Conservation (phyloP, 2,329 filamentous ascomycete species). For the Verticillium dahliae region DNA sequence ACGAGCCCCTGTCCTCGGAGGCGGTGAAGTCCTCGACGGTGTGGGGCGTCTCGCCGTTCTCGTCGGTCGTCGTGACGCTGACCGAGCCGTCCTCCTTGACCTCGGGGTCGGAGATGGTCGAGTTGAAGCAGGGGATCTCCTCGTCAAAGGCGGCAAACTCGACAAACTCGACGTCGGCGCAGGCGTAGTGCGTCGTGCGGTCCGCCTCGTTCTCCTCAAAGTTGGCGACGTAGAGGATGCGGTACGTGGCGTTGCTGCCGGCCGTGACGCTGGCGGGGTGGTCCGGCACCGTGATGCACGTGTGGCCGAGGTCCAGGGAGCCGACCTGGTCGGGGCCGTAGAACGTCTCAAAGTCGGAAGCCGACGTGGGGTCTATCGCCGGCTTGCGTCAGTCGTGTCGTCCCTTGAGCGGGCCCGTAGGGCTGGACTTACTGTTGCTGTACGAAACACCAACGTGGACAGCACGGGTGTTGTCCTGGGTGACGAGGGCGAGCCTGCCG, state of each 20-base stretch:
- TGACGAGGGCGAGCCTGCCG: constrained; percentile 47
- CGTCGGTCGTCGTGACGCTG: constrained; percentile 10
- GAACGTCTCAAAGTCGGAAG: constrained; percentile 32
- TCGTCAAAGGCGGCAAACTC: constrained; percentile 23
- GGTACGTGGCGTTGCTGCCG: constrained; percentile 40
- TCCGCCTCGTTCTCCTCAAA: constrained; percentile 29
- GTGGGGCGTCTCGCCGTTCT: constrained; percentile 8
- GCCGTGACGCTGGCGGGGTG: constrained; percentile 24
- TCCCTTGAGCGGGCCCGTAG: not conserved
- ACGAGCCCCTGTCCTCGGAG: constrained; percentile 14
- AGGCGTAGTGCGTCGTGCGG: constrained; percentile 41
- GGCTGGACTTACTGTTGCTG: constrained; percentile 30
- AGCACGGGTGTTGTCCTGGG: constrained; percentile 50
- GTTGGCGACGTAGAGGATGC: constrained; percentile 39
- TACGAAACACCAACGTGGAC: constrained; percentile 49
- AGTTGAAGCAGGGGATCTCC: constrained; percentile 35
- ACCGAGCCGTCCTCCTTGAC: constrained; percentile 13
- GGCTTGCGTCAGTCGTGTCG: not conserved
- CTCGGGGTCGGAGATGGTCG: constrained; percentile 22
- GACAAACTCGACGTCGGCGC: constrained; percentile 40
- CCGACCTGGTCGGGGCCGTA: constrained; percentile 26
- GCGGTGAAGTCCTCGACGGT: constrained; percentile 17
- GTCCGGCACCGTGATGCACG: constrained; percentile 32
- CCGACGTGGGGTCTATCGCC: constrained; percentile 27
- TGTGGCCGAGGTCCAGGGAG: constrained; percentile 36